Evolutionary conservation across 441 rosid species (phyloP).

Genomic region (Lepidium campestre): DNA sequence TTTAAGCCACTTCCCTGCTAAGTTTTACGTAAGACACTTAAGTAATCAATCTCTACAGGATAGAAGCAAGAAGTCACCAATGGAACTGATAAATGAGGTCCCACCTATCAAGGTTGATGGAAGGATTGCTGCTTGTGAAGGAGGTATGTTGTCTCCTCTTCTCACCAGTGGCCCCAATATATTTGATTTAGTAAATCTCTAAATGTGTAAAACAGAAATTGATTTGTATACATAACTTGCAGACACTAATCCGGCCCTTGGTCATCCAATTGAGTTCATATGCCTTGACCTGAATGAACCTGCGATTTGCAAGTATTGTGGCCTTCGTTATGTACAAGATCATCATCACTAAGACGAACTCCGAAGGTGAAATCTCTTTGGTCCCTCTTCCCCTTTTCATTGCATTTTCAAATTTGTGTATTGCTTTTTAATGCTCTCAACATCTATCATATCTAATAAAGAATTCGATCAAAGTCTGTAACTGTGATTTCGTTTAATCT

Average conservation of each 20-base stretch:
- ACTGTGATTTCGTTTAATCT: neutral
- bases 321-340: slow-evolving; percentile 84
- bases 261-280: slow-evolving; percentile 96
- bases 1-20: neutral
- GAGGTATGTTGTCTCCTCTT: slow-evolving; percentile 59
- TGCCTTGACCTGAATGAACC: slow-evolving; percentile 87
- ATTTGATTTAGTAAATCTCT: neutral
- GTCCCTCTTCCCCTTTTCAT: neutral
- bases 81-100: slow-evolving; percentile 95
- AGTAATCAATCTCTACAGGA: slow-evolving; percentile 42
- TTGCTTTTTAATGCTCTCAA: neutral
- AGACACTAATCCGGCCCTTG: slow-evolving; percentile 85
- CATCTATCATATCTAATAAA: slow-evolving; percentile 5
- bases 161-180: neutral
- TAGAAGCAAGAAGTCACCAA: slow-evolving; percentile 85
- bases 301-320: slow-evolving; percentile 93
- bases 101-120: slow-evolving; percentile 94
- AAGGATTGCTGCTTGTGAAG: slow-evolving; percentile 96
- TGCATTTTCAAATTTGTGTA: slow-evolving; percentile 11
- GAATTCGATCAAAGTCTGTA: neutral
- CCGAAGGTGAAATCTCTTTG: neutral
- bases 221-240: neutral
- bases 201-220: neutral
- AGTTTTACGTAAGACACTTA: neutral
- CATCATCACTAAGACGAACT: slow-evolving; percentile 64